Conservation (phyloP, 768 basidiomycete species). For the Mycena metata region DNA sequence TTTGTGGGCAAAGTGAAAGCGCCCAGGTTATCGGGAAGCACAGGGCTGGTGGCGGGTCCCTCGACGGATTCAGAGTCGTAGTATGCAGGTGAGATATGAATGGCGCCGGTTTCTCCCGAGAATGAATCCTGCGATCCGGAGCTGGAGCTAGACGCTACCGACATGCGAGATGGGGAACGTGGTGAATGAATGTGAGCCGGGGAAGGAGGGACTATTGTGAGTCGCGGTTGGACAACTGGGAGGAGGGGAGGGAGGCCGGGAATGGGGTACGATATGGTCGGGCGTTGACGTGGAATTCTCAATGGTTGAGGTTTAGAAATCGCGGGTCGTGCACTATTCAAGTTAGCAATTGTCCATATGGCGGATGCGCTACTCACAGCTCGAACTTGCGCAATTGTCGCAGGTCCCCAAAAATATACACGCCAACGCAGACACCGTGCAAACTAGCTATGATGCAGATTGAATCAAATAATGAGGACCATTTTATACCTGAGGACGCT, state of each 20-base stretch:
- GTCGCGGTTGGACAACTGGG: slow-evolving; percentile 38
- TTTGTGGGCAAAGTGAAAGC: slow-evolving; percentile 37
- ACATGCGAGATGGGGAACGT: slow-evolving; percentile 40
- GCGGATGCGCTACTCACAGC: slow-evolving; percentile 47
- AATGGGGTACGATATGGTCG: slow-evolving; percentile 43
- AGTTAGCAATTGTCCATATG: no score
- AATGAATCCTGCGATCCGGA: slow-evolving; percentile 41
- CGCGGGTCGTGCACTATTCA: slow-evolving; percentile 61
- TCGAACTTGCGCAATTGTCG: slow-evolving; percentile 85
- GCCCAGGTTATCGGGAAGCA: slow-evolving; percentile 34
- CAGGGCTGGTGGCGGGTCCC: slow-evolving; percentile 48
- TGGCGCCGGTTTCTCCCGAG: slow-evolving; percentile 42
- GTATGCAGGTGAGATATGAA: slow-evolving; percentile 59
- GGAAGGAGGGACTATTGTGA: slow-evolving; percentile 47
- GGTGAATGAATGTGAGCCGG: slow-evolving; percentile 42
- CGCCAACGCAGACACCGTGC: slow-evolving; percentile 82
- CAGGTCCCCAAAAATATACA: slow-evolving; percentile 85
- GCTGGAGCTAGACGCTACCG: slow-evolving; percentile 41
- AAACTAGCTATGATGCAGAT: no score
- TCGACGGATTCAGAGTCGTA: slow-evolving; percentile 56
- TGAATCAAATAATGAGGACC: no score
- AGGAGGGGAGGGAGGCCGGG: slow-evolving; percentile 39
- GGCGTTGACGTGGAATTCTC: slow-evolving; percentile 41
- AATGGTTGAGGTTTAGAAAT: slow-evolving; percentile 66
- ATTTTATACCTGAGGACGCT: no score